Evolutionary conservation across 2,329 filamentous ascomycete species (phyloP).

Genomic region (Penicillium janthinellum): DNA sequence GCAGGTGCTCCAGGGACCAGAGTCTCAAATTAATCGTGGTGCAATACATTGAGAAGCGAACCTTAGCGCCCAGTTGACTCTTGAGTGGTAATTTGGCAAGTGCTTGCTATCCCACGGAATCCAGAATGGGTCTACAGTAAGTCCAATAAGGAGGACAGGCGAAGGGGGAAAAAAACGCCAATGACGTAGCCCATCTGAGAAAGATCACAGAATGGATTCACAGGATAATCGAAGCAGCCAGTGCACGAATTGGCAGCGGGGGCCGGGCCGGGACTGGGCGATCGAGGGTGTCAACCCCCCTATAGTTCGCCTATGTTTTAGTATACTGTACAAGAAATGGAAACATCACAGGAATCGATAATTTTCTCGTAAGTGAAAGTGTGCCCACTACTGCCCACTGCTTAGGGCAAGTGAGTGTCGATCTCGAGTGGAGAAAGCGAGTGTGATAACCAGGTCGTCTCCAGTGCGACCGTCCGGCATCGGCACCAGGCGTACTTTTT

Average conservation of each 20-base stretch:
- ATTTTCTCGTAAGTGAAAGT: not conserved
- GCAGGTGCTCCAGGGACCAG: too few species aligned
- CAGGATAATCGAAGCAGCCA: not conserved
- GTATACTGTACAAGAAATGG: not conserved
- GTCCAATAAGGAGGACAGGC: not conserved
- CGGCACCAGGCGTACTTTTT: not conserved
- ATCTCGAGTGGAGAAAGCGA: not conserved
- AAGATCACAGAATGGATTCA: not conserved
- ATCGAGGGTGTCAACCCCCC: not conserved
- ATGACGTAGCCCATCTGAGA: not conserved
- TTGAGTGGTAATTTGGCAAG: not conserved
- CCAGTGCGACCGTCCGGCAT: slow-evolving; percentile 4
- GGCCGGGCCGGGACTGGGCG: not conserved
- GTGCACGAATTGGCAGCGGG: not conserved
- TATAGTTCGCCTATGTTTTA: not conserved
- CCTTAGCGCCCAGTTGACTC: too few species aligned
- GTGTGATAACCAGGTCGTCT: slow-evolving; percentile 1
- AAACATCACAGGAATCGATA: not conserved
- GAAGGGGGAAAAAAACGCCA: not conserved
- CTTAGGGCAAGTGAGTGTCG: not conserved
- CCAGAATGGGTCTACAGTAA: too few species aligned
- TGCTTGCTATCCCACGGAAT: not conserved
- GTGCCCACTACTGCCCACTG: not conserved
- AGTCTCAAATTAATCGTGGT: too few species aligned
- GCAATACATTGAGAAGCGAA: too few species aligned